Conservation (phyloP, 2,329 filamentous ascomycete species). For the Scedosporium dehoogii region DNA sequence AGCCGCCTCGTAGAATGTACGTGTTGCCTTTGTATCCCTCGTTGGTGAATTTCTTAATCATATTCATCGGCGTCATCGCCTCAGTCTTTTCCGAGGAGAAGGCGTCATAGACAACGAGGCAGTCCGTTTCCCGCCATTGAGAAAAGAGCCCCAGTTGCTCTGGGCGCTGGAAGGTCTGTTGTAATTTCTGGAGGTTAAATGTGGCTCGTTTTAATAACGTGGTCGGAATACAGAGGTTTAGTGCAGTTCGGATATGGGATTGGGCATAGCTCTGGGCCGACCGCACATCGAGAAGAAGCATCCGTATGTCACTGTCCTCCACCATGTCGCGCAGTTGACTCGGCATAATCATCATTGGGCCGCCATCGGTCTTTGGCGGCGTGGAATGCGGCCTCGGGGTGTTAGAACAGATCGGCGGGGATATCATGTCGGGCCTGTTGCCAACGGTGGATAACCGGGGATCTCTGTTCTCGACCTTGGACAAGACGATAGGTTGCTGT, state of each 20-base stretch:
- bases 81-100: constrained; percentile 71
- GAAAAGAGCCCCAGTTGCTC: constrained; percentile 63
- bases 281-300: constrained; percentile 75
- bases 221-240: constrained; percentile 92
- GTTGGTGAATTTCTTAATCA: constrained; percentile 81
- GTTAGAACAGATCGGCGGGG: constrained; percentile 17
- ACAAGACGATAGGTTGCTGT: constrained; percentile 18
- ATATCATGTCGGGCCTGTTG: constrained; percentile 29
- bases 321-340: constrained; percentile 48
- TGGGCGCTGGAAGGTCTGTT: constrained; percentile 72
- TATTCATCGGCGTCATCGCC: constrained; percentile 69
- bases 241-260: constrained; percentile 65
- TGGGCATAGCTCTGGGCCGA: constrained; percentile 74
- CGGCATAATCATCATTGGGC: constrained; percentile 38
- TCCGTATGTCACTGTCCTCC: constrained; percentile 26
- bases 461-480: constrained; percentile 39
- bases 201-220: constrained; percentile 84
- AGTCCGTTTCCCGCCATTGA: constrained; percentile 61
- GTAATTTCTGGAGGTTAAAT: constrained; percentile 79
- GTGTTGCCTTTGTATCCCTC: constrained; percentile 71
- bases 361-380: not conserved
- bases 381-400: not conserved
- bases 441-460: constrained; percentile 44
- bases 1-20: constrained; percentile 74
- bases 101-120: constrained; percentile 82